Evolutionary conservation across 192 early-diverging fungal species (phyloP).

Genomic region (Coemansia pectinata): DNA sequence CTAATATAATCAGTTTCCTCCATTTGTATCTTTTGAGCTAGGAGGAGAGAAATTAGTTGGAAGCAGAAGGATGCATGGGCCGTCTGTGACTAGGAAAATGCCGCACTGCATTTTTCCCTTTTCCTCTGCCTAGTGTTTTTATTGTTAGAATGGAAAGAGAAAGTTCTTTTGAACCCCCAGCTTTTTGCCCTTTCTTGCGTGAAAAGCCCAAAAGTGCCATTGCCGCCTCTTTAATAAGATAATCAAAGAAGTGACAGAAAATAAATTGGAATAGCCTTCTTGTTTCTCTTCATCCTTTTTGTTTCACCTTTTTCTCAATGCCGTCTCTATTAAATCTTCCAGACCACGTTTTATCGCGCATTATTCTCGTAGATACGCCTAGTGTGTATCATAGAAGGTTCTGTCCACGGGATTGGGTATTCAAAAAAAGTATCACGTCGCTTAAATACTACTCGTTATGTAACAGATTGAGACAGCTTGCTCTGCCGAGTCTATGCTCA

Average conservation of each 20-base stretch:
- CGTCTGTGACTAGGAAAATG: too few relatives aligned
- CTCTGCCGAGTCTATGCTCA: neutral
- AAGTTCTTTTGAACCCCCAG: too few relatives aligned
- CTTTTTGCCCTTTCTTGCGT: neutral
- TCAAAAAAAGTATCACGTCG: neutral
- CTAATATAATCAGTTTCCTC: neutral
- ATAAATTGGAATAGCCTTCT: neutral
- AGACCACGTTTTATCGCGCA: neutral
- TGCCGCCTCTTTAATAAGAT: neutral
- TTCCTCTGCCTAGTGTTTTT: too few relatives aligned
- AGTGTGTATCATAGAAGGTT: neutral
- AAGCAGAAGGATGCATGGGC: too few relatives aligned
- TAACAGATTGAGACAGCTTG: neutral
- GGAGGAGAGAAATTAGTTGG: too few relatives aligned
- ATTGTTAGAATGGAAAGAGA: too few relatives aligned
- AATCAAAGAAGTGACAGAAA: neutral
- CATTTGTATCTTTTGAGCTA: neutral
- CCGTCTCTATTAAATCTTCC: neutral
- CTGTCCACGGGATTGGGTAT: neutral
- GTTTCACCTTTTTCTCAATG: neutral
- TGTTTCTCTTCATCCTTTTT: neutral
- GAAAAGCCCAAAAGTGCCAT: neutral
- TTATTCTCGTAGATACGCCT: neutral
- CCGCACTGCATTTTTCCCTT: too few relatives aligned
- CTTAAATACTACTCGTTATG: neutral